Evolutionary conservation across 768 basidiomycete species (phyloP).

Genomic region (Psilocybe cubensis): DNA sequence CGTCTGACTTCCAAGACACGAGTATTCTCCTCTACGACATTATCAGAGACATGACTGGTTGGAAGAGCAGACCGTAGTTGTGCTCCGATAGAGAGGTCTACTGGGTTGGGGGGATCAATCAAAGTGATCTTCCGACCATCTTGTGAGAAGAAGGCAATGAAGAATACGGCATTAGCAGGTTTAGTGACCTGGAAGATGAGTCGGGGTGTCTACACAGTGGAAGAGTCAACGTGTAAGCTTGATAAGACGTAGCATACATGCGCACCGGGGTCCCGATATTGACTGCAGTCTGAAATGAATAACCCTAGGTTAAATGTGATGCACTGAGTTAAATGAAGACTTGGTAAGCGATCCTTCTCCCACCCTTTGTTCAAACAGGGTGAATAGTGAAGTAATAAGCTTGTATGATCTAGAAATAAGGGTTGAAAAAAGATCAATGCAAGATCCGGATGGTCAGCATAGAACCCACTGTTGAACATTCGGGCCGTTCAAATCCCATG

Average conservation of each 20-base stretch:
- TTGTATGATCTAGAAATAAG: conserved; percentile 50
- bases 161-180: conserved; percentile 54
- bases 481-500: conserved; percentile 65
- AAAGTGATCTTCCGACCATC: conserved; percentile 59
- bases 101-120: conserved; percentile 45
- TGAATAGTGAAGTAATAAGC: conserved; percentile 64
- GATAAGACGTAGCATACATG: conserved; percentile 5
- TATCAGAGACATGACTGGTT: conserved; percentile 36
- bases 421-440: conserved; percentile 7
- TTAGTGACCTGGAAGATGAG: conserved; percentile 65
- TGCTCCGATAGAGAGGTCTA: conserved; percentile 43
- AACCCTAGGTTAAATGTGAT: conserved; percentile 53
- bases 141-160: conserved; percentile 66
- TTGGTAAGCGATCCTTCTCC: conserved; percentile 19
- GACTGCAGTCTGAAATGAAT: conserved; percentile 66
- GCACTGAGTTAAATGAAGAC: conserved; percentile 1
- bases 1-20: conserved; percentile 60
- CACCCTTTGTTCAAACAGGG: conserved; percentile 62
- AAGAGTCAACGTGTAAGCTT: neutral
- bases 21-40: conserved; percentile 51
- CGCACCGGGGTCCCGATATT: conserved; percentile 58
- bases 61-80: conserved; percentile 41
- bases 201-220: conserved; percentile 51
- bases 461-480: conserved; percentile 54
- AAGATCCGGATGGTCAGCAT: neutral